Base-by-base conservation (phyloP, 2,329 filamentous ascomycete species). In the Aspergillus piperis region DNA sequence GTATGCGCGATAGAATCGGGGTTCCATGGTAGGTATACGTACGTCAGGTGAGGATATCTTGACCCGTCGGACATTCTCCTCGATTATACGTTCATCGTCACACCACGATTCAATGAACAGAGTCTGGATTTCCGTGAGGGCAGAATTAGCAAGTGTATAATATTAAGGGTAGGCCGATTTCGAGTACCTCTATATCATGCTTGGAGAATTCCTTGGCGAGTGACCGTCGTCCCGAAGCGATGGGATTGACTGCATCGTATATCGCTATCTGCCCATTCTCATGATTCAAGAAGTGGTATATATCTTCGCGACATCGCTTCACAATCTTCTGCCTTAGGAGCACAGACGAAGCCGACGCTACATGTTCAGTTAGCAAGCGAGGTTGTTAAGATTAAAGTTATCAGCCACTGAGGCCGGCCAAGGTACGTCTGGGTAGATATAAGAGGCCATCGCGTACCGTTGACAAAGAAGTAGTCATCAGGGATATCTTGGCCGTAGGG, bases 251-350 rank as follows among this genome's bases (percentile, higher is more conserved):
- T 27, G 96, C 95, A 77, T 99, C 95, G 74, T 98, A 99, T 62
- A 99, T 98, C 58, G 95, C 95, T 58, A 99, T 94, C 73, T 99
- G 95, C 11, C 95, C 95, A 69, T 98, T 98, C 72, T 98, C 95
- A 68, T 97, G 90, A 71, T 98, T 96, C 48, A 99, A 81, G 83
- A 96, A 99, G 58, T 90, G 89, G 72, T 97, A 96, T 59, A 99
- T 97, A 71, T 99, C 95, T 73, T 98, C 93, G 61, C 95, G 88
- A 69, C 95, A 99, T 75, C 96, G 96, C 79, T 97, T 96, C 19
- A 99, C 83, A 56, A 99, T 99, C 81, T 97, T 97, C 76, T 98
- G 95, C 36, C 95, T 88, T 53, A 99, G 81, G 66, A 98, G 87
- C n/a, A 98, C 90, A 1, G 95, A 96, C 11, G 90, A 86, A 3